Conservation (phyloP, 2,329 filamentous ascomycete genomes). For the Epichloe scottii region DNA sequence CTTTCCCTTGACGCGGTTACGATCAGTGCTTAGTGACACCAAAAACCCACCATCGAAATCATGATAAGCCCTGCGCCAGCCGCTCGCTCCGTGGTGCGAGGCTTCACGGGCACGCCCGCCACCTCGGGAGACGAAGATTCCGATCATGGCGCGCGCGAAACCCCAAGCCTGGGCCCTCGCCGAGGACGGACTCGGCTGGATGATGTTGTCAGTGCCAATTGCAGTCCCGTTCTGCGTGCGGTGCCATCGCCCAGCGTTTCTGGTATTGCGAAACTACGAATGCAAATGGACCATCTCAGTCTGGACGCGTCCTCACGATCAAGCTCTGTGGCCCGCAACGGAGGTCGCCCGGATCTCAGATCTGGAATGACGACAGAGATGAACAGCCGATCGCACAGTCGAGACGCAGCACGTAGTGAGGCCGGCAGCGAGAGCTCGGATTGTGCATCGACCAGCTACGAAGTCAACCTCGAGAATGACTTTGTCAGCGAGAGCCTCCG, state of each 20-base stretch:
- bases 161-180: conserved; percentile 24
- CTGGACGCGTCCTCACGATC: conserved; percentile 45
- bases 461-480: conserved; percentile 73
- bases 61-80: conserved; percentile 37
- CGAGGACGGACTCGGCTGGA: conserved; percentile 32
- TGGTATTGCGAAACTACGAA: conserved; percentile 72
- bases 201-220: conserved; percentile 50
- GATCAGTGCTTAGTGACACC: neutral
- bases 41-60: conserved; percentile 8
- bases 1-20: neutral
- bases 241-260: conserved; percentile 43
- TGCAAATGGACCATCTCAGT: conserved; percentile 67
- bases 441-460: conserved; percentile 59
- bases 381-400: conserved; percentile 42
- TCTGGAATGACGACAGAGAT: conserved; percentile 38
- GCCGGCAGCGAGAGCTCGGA: conserved; percentile 52
- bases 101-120: conserved; percentile 41
- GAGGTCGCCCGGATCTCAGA: conserved; percentile 23
- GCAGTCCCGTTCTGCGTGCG: conserved; percentile 46
- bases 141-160: conserved; percentile 30
- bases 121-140: conserved; percentile 47
- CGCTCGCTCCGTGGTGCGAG: conserved; percentile 43
- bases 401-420: conserved; percentile 41
- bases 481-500: conserved; percentile 60
- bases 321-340: conserved; percentile 42